Base-by-base conservation (phyloP, 257 asterid species). In the Nicotiana knightiana region DNA sequence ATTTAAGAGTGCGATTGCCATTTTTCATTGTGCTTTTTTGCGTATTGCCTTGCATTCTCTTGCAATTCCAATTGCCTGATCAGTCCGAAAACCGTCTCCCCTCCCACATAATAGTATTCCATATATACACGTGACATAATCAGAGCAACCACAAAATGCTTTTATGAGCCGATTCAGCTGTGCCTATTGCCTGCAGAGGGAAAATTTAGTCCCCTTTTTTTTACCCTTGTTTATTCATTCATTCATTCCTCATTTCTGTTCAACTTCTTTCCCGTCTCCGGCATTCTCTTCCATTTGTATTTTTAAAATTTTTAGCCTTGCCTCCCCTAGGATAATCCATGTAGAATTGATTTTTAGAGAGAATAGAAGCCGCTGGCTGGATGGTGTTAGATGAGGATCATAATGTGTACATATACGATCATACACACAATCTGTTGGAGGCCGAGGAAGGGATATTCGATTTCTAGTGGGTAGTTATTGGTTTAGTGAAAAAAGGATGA, bases 261-360 rank as follows among this genome's bases (percentile, higher is more conserved):
- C 39, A 21, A 64, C 66, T 77, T 28, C 76, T 80, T 58, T 63
- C 73, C 32, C 57, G 11, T 79, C 73, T 61, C 71, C 8, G 9
- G 2, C n/a, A 26, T 26, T 71, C 24, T 30, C 59, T 37, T 67
- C 82, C 79, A 26, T 77, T 37, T 53, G 16, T 21, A 54, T 58
- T 57, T 81, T 71, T 1, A 51, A 24, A 6, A 10, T 28, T 33
- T 30, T 51, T 37, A 9, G 61, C 16, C 39, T 58, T 59, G 37
- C 24, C 71, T 67, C 43, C 70, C 59, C 37, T 75, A 73, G 35
- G 54, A 77, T 64, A 67, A 75, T 32, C 71, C 71, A 63, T 87
- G 87, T 86, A 85, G 62, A 85, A 83, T 76, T 85, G 78, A 78
- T 83, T 64, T 62, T 24, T 57, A 37, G 63, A 82, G 87, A 82